Evolutionary conservation across 2,329 filamentous ascomycete species (phyloP).

Genomic region (Aphanoascus verrucosus): DNA sequence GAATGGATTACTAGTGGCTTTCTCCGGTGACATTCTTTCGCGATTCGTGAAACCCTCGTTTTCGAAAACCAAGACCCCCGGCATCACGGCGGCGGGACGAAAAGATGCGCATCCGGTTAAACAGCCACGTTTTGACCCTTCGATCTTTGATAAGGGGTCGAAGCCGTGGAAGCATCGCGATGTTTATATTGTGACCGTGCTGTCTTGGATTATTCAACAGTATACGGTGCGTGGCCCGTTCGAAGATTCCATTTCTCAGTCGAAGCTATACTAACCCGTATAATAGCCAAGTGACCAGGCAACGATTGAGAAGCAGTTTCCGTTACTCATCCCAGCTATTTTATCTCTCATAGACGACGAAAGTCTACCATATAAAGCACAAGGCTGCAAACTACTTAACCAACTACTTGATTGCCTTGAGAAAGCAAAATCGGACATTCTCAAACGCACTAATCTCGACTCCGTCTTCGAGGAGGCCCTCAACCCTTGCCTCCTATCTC

Average conservation of each 20-base stretch:
- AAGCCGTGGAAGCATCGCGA: constrained; percentile 33
- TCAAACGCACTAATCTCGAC: constrained; percentile 34
- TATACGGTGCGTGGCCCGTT: constrained; percentile 25
- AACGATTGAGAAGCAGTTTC: constrained; percentile 35
- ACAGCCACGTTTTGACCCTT: constrained; percentile 28
- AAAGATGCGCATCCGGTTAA: constrained; percentile 35
- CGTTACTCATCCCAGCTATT: constrained; percentile 35
- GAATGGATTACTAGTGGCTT: constrained; percentile 15
- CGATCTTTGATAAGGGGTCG: constrained; percentile 26
- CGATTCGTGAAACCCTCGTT: constrained; percentile 34
- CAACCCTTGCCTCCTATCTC: constrained; percentile 57
- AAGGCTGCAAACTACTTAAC: constrained; percentile 30
- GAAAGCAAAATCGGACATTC: constrained; percentile 30
- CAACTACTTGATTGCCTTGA: constrained; percentile 28
- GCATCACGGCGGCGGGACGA: constrained; percentile 35
- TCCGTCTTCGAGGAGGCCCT: constrained; percentile 39
- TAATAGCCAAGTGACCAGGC: constrained; percentile 21
- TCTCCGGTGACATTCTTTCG: constrained; percentile 22
- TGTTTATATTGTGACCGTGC: constrained; percentile 28
- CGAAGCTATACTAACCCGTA: background rate
- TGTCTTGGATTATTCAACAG: constrained; percentile 28
- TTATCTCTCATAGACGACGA: constrained; percentile 37
- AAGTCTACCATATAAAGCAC: constrained; percentile 27
- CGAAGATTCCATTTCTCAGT: background rate
- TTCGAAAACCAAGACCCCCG: constrained; percentile 31